Conservation (phyloP, 2,329 filamentous ascomycete genomes). For the Claviceps humidiphila region DNA sequence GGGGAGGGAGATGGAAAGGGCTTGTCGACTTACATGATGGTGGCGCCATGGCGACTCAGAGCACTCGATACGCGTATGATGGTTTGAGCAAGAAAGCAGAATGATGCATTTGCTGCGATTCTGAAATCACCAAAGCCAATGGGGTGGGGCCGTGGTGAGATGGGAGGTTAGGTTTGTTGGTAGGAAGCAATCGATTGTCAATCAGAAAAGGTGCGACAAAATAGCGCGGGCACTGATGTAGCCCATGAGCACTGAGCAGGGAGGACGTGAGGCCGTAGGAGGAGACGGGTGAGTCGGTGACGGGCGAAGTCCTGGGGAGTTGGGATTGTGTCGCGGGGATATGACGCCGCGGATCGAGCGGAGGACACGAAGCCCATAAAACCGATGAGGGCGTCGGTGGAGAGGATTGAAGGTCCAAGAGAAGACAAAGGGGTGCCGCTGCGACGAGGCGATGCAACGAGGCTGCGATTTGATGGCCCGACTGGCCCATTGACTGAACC, state of each 20-base stretch:
- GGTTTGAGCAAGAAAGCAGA: background rate
- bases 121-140: background rate
- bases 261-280: background rate
- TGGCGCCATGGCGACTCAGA: constrained; percentile 12
- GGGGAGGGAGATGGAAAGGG: constrained; percentile 6
- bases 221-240: background rate
- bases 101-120: background rate
- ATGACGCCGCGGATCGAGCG: background rate
- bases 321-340: background rate
- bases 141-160: background rate
- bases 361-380: background rate
- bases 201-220: background rate
- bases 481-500: background rate
- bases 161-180: background rate
- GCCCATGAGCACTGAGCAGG: no score
- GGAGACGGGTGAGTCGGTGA: background rate
- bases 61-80: background rate
- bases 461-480: constrained; percentile 5
- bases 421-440: background rate
- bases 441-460: constrained; percentile 8
- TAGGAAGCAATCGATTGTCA: background rate
- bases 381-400: background rate
- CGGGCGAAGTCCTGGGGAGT: no score
- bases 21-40: constrained; percentile 14
- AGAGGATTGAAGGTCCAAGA: background rate